These are phyloP conservation scores for Paracoccidioides lutzii DNA, from an alignment of 2,329 filamentous ascomycete species.

Conservation along the genomic window DNA sequence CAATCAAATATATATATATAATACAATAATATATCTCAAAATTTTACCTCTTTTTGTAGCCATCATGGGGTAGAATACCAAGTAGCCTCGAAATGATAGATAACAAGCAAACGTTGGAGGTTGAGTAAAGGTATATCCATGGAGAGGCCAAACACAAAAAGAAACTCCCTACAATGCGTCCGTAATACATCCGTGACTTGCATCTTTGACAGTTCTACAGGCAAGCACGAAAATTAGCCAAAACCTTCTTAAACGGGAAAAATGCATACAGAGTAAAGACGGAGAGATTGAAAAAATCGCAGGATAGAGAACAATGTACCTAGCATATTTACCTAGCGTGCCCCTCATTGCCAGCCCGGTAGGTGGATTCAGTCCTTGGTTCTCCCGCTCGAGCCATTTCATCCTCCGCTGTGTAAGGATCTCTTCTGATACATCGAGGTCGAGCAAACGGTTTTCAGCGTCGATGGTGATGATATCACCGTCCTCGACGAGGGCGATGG, in stretches of 20 bases:
- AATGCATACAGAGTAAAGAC: neutral
- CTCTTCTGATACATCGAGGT: slow-evolving; percentile 31
- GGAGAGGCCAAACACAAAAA: no score
- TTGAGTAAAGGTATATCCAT: no score
- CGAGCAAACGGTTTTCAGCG: slow-evolving; percentile 43
- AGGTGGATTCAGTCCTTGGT: slow-evolving; percentile 27
- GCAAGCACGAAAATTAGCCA: slow-evolving; percentile 1
- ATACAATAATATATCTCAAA: no score
- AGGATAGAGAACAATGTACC: slow-evolving; percentile 15
- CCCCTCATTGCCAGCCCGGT: slow-evolving; percentile 49
- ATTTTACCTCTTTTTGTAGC: no score
- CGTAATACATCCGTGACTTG: slow-evolving; percentile 37
- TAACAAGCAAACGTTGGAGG: no score
- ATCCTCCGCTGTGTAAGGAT: slow-evolving; percentile 48
- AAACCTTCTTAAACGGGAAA: neutral
- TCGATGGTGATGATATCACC: slow-evolving; percentile 81
- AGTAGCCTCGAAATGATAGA: no score
- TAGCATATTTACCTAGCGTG: slow-evolving; percentile 58
- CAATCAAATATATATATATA: no score
- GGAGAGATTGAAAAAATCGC: neutral
- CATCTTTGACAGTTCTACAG: slow-evolving; percentile 29
- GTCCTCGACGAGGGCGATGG: slow-evolving; percentile 68
- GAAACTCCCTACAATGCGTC: slow-evolving; percentile 17
- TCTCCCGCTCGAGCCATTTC: slow-evolving; percentile 43
- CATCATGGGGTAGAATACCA: no score